phyloP scores from a whole-genome alignment of 352 stramenopile species.

The Phytophthora tubulina region DNA sequence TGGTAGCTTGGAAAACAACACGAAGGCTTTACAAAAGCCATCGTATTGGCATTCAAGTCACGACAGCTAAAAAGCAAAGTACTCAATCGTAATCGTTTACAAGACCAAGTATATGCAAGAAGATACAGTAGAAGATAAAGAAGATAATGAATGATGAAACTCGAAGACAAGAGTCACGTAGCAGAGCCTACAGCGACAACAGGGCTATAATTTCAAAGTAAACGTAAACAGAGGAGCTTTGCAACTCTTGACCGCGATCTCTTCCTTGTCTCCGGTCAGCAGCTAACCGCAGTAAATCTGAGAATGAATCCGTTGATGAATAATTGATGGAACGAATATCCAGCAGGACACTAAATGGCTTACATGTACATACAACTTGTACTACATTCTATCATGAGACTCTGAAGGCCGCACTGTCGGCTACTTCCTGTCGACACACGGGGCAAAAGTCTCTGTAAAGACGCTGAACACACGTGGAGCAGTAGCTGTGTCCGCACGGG shows the following conservation, averaged over 20 bases:
- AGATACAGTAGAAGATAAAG: no score
- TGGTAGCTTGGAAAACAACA: no score
- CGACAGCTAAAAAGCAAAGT: no score
- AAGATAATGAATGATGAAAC: no score
- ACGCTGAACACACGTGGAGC: conserved; percentile 52
- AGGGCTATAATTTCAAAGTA: no score
- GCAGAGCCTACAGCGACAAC: no score
- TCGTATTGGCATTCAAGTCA: no score
- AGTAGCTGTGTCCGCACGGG: conserved; percentile 73
- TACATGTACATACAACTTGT: neutral
- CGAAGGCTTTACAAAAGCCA: no score
- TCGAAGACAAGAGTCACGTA: no score
- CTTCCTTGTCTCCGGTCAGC: conserved; percentile 29
- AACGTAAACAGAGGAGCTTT: conserved; percentile 7
- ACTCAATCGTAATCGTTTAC: no score
- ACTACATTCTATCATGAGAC: conserved; percentile 39
- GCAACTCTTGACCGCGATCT: conserved; percentile 37
- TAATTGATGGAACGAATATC: conserved; percentile 23
- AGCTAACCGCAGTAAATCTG: conserved; percentile 20
- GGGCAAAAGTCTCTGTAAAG: conserved; percentile 53
- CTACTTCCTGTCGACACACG: conserved; percentile 55
- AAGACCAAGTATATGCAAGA: no score
- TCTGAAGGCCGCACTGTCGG: conserved; percentile 47
- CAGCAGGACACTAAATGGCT: conserved; percentile 6
- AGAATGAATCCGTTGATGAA: conserved; percentile 28